Percentiles rank a stretch among this genome's conserved stretches.
Conservation (phyloP, 2,329 filamentous ascomycete genomes). For the Xylaria sp. region DNA sequence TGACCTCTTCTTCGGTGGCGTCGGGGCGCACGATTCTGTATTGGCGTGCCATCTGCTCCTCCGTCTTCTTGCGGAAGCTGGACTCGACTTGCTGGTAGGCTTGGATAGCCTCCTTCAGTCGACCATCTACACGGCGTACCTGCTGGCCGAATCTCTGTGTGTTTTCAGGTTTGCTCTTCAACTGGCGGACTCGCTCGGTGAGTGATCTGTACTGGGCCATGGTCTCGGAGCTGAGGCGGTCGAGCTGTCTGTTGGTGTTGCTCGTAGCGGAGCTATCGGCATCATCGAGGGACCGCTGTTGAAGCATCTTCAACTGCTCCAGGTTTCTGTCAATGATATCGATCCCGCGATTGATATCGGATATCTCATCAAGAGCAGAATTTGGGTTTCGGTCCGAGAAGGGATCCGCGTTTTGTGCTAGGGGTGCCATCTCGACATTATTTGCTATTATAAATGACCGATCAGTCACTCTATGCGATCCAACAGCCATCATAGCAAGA, state of each 20-base stretch:
- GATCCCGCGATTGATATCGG: conserved; percentile 81
- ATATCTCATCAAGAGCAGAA: conserved; percentile 85
- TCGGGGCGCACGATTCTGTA: conserved; percentile 90
- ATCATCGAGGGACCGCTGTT: conserved; percentile 78
- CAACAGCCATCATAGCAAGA: neutral
- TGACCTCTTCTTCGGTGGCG: conserved; percentile 80
- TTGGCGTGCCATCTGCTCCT: conserved; percentile 87
- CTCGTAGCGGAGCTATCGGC: conserved; percentile 76
- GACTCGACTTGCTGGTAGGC: conserved; percentile 84
- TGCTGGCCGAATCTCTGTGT: conserved; percentile 80
- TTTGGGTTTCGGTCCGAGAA: conserved; percentile 71
- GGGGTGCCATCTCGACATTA: conserved; percentile 78
- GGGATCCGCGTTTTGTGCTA: conserved; percentile 63
- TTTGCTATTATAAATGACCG: conserved; percentile 50
- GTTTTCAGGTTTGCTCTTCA: conserved; percentile 85
- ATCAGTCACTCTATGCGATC: conserved; percentile 29
- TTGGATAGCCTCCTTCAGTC: conserved; percentile 83
- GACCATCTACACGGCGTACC: conserved; percentile 81
- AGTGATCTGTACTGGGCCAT: conserved; percentile 85
- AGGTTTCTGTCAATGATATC: conserved; percentile 78
- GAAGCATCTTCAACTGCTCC: conserved; percentile 75
- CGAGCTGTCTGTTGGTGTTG: conserved; percentile 74
- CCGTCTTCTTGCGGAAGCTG: conserved; percentile 80
- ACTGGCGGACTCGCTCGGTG: conserved; percentile 79
- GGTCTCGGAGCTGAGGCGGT: conserved; percentile 78